phyloP scores from a whole-genome alignment of 805 yeast species.

The Komagataella kurtzmanii region DNA sequence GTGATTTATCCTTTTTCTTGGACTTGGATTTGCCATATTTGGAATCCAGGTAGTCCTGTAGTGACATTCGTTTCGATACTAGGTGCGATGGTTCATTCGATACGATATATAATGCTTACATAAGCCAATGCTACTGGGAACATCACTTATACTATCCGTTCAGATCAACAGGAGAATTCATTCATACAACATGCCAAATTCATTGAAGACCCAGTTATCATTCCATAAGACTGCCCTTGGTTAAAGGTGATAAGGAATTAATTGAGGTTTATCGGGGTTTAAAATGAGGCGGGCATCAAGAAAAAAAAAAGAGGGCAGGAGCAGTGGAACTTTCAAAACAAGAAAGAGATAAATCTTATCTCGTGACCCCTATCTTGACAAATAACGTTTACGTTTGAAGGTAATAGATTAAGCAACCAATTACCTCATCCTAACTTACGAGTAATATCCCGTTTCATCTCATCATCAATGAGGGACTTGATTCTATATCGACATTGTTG shows the following conservation, averaged over 20 bases:
- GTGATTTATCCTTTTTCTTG: neutral
- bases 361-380: neutral
- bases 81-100: neutral
- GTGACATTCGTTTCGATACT: neutral
- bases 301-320: neutral
- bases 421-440: neutral
- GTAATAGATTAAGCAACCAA: neutral
- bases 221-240: neutral
- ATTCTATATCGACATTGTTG: neutral
- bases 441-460: neutral
- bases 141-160: too few species aligned
- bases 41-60: neutral
- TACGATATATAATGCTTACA: neutral
- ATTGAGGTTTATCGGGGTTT: neutral
- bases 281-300: neutral
- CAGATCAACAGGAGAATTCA: too few species aligned
- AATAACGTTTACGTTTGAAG: neutral
- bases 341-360: neutral
- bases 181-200: neutral
- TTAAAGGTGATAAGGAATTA: neutral
- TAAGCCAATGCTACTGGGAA: neutral
- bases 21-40: neutral
- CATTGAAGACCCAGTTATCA: neutral
- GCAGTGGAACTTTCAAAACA: neutral
- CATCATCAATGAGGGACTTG: neutral